A percentile compares a stretch with the other conserved stretches of the same genome.
Evolutionary conservation across 2,329 filamentous ascomycete species (phyloP).

Genomic region (Colletotrichum godetiae): DNA sequence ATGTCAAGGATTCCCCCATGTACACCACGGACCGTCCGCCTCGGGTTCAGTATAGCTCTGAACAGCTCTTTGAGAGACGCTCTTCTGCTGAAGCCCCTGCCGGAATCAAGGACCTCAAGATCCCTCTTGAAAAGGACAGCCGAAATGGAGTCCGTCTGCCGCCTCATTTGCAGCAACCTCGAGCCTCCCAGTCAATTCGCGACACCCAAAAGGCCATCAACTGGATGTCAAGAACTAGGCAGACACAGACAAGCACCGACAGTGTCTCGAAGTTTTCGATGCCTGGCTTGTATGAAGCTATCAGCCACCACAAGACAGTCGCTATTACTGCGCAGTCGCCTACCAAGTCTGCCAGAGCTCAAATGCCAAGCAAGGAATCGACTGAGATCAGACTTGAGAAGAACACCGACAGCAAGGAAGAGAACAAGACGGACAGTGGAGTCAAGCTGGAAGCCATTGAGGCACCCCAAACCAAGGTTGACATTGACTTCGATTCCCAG

Average conservation of each 20-base stretch:
- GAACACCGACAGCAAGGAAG: background rate
- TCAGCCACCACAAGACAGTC: background rate
- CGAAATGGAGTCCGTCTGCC: background rate
- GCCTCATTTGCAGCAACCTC: background rate
- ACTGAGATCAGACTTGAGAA: background rate
- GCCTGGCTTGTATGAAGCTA: slow-evolving; percentile 9
- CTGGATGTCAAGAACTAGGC: background rate
- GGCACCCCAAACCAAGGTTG: too few species aligned
- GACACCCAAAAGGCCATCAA: background rate
- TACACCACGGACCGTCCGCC: slow-evolving; percentile 11
- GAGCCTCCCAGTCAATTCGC: background rate
- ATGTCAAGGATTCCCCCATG: slow-evolving; percentile 21
- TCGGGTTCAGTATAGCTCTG: slow-evolving; percentile 10
- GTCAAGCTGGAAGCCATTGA: background rate
- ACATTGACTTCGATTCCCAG: background rate
- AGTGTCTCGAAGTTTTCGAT: background rate
- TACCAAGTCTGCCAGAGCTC: background rate
- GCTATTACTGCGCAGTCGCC: background rate
- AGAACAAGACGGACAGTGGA: background rate
- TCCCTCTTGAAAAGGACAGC: background rate
- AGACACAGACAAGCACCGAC: background rate
- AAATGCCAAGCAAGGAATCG: background rate
- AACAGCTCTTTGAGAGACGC: slow-evolving; percentile 3
- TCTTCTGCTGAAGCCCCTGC: slow-evolving; percentile 1
- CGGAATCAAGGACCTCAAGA: slow-evolving; percentile 20